These are phyloP conservation scores for Mollisia scopiformis DNA, from an alignment of 2,329 filamentous ascomycete genomes.

Conservation along the genomic window DNA sequence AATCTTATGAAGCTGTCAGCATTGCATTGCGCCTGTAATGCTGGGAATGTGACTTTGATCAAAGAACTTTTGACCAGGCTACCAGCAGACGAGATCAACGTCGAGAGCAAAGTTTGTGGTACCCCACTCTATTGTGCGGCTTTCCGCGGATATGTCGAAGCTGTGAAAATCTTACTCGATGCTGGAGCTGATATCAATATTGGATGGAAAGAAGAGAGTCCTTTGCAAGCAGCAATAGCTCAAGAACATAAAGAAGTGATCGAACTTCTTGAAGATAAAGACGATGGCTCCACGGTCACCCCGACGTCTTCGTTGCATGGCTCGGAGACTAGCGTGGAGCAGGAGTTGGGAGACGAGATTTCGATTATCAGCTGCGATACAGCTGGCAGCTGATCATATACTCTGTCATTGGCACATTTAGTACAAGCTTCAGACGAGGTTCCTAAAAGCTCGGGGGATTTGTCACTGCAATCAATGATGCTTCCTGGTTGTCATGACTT, in stretches of 20 bases:
- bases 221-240: conserved; percentile 1
- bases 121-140: conserved; percentile 5
- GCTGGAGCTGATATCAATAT: conserved; percentile 63
- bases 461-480: no score
- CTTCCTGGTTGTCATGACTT: no score
- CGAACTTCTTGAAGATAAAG: neutral
- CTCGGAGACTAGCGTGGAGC: neutral
- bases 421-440: no score
- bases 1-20: neutral
- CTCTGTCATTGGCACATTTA: neutral
- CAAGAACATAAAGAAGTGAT: conserved; percentile 7
- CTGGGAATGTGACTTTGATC: conserved; percentile 9
- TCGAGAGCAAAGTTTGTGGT: neutral
- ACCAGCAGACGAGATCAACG: conserved; percentile 3
- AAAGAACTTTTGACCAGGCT: conserved; percentile 5
- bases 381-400: neutral
- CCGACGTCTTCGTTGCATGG: neutral
- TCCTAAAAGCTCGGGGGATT: no score
- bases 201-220: conserved; percentile 4
- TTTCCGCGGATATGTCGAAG: conserved; percentile 30
- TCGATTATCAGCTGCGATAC: neutral
- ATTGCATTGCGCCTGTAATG: conserved; percentile 4
- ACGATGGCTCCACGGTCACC: neutral
- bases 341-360: neutral
- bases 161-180: conserved; percentile 61